phyloP scores from a whole-genome alignment of 139 green algal genomes.

The Protoeuglena noctilucae region DNA sequence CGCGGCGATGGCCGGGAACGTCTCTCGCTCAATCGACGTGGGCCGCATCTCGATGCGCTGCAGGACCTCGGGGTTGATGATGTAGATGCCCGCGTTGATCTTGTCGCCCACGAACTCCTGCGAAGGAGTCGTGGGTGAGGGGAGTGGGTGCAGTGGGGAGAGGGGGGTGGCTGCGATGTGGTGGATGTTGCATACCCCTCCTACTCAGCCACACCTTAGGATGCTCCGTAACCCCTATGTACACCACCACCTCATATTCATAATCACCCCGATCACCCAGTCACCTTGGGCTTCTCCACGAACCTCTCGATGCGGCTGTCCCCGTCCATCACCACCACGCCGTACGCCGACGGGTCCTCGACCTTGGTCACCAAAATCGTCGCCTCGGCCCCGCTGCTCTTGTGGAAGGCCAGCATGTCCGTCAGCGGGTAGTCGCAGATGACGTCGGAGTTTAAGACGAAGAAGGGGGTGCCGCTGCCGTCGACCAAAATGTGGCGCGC shows the following conservation, averaged over 20 bases:
- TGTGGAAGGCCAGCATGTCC: slow-evolving; percentile 64
- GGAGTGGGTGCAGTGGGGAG: neutral
- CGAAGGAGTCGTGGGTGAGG: neutral
- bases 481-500: slow-evolving; percentile 75
- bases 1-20: slow-evolving; percentile 79
- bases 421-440: slow-evolving; percentile 88
- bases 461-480: slow-evolving; percentile 74
- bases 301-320: slow-evolving; percentile 71
- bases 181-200: too few species aligned
- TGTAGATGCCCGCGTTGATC: slow-evolving; percentile 97
- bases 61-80: slow-evolving; percentile 61
- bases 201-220: too few species aligned
- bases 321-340: slow-evolving; percentile 84
- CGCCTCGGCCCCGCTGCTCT: slow-evolving; percentile 54
- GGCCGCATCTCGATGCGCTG: slow-evolving; percentile 81
- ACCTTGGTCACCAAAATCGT: slow-evolving; percentile 93
- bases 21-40: slow-evolving; percentile 89
- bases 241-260: too few species aligned
- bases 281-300: slow-evolving; percentile 79
- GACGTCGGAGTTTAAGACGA: slow-evolving; percentile 95
- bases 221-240: too few species aligned
- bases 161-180: too few species aligned
- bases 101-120: slow-evolving; percentile 96
- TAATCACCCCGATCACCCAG: too few species aligned
- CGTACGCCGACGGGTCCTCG: slow-evolving; percentile 90